Percentiles rank a stretch among this genome's conserved stretches.
Conservation (phyloP, 1,284 basidiomycete genomes). For the Leccinum subrobustum region DNA sequence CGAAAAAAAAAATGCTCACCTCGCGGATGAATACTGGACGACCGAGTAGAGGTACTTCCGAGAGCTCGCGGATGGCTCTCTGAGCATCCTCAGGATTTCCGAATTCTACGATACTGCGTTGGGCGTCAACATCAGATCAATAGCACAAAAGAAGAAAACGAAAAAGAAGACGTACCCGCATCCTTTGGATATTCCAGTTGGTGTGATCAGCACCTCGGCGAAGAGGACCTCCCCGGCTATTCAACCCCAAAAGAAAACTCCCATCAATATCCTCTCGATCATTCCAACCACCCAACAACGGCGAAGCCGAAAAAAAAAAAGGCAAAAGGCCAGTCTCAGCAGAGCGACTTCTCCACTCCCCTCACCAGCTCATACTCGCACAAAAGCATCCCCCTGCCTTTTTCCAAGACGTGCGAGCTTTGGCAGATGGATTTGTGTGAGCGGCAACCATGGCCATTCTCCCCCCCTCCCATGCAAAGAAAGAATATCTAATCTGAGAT, state of each 20-base stretch:
- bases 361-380: conserved; percentile 37
- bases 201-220: conserved; percentile 96
- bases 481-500: conserved; percentile 51
- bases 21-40: conserved; percentile 96
- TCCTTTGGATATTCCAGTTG: conserved; percentile 95
- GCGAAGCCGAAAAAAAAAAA: conserved; percentile 48
- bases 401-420: conserved; percentile 35
- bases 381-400: conserved; percentile 34
- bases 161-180: conserved; percentile 78
- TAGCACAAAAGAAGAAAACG: neutral
- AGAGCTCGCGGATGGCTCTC: conserved; percentile 82
- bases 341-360: conserved; percentile 32
- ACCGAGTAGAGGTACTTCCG: conserved; percentile 85
- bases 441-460: conserved; percentile 29
- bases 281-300: conserved; percentile 64
- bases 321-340: conserved; percentile 19
- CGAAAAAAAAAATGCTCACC: conserved; percentile 45
- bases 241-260: conserved; percentile 78
- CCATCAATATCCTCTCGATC: conserved; percentile 80
- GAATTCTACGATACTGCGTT: conserved; percentile 86
- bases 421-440: conserved; percentile 36
- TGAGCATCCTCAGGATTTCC: conserved; percentile 82
- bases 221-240: conserved; percentile 97
- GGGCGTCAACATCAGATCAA: conserved; percentile 7
- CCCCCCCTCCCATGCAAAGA: conserved; percentile 31